phyloP scores from a whole-genome alignment of 2,329 filamentous ascomycete genomes.

The Hypoxylon rubiginosum region DNA sequence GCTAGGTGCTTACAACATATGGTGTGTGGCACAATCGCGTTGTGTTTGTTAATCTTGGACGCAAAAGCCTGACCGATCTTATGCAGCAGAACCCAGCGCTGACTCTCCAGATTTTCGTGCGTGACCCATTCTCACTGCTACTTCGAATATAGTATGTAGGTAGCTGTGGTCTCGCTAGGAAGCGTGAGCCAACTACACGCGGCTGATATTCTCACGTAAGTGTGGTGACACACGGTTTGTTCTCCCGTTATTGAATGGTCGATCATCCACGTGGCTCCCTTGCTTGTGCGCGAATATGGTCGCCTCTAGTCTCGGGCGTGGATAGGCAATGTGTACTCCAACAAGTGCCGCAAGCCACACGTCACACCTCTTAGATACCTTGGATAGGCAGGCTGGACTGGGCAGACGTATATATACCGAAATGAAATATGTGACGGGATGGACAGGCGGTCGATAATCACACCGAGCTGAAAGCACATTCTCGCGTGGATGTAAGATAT shows the following conservation, averaged over 20 bases:
- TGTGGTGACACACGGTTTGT: slow-evolving; percentile 26
- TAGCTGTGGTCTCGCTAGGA: neutral
- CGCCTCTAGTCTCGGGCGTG: slow-evolving; percentile 8
- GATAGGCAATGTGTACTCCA: neutral
- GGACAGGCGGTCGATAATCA: neutral
- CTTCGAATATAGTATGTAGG: no score
- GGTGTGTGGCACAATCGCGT: slow-evolving; percentile 7
- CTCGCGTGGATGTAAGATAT: slow-evolving; percentile 6
- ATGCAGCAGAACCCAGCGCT: slow-evolving; percentile 19
- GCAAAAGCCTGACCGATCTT: slow-evolving; percentile 18
- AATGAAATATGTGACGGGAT: neutral
- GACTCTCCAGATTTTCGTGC: slow-evolving; percentile 20
- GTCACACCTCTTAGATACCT: neutral
- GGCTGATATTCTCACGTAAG: slow-evolving; percentile 16
- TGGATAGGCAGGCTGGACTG: neutral
- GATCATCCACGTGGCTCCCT: slow-evolving; percentile 34
- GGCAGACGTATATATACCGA: neutral
- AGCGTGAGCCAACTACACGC: slow-evolving; percentile 6
- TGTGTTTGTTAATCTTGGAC: slow-evolving; percentile 15
- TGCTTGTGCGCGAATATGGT: slow-evolving; percentile 15
- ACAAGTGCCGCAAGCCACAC: slow-evolving; percentile 6
- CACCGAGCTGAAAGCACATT: neutral
- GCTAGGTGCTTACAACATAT: slow-evolving; percentile 10
- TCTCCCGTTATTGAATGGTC: slow-evolving; percentile 8
- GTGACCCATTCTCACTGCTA: slow-evolving; percentile 17